Evolutionary conservation across 306 rosid species (phyloP).

Genomic region (Cucumis hystrix): DNA sequence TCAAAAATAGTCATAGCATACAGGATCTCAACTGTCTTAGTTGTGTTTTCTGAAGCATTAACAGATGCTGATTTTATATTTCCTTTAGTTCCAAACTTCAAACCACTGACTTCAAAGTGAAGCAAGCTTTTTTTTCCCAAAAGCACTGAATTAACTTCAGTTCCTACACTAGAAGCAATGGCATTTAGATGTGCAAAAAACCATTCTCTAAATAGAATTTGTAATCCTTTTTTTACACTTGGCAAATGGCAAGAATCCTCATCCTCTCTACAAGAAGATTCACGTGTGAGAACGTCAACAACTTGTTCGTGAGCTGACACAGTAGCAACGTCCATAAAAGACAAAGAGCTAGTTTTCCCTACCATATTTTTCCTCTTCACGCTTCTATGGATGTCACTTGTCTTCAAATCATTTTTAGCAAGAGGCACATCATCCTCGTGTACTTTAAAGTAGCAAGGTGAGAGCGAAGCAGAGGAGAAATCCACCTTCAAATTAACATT

Average conservation of each 20-base stretch:
- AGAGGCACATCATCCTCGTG: slow-evolving; percentile 24
- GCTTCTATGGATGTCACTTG: slow-evolving; percentile 20
- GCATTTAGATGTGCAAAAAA: slow-evolving; percentile 56
- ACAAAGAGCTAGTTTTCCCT: slow-evolving; percentile 27
- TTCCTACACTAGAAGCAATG: slow-evolving; percentile 41
- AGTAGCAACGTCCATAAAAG: slow-evolving; percentile 33
- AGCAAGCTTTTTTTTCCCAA: slow-evolving; percentile 54
- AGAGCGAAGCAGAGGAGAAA: slow-evolving; percentile 44
- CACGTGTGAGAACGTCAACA: slow-evolving; percentile 33
- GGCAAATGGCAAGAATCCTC: slow-evolving; percentile 28
- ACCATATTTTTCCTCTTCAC: slow-evolving; percentile 29
- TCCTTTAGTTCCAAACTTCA: slow-evolving; percentile 24
- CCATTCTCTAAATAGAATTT: slow-evolving; percentile 55
- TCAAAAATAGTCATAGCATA: slow-evolving; percentile 39
- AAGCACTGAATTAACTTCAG: slow-evolving; percentile 44
- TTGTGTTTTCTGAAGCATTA: slow-evolving; percentile 26
- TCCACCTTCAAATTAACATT: slow-evolving; percentile 29
- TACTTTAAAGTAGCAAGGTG: slow-evolving; percentile 61
- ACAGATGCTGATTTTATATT: slow-evolving; percentile 24
- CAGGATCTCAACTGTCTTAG: slow-evolving; percentile 34
- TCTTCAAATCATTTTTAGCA: slow-evolving; percentile 50
- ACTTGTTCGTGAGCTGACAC: slow-evolving; percentile 48
- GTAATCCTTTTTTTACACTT: slow-evolving; percentile 35
- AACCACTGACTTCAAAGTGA: slow-evolving; percentile 48
- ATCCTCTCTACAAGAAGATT: slow-evolving; percentile 34